A percentile compares a stretch with the other conserved stretches of the same genome.
Evolutionary conservation across 1,284 basidiomycete species (phyloP).

Genomic region (Pseudomicrostroma phylloplanum): DNA sequence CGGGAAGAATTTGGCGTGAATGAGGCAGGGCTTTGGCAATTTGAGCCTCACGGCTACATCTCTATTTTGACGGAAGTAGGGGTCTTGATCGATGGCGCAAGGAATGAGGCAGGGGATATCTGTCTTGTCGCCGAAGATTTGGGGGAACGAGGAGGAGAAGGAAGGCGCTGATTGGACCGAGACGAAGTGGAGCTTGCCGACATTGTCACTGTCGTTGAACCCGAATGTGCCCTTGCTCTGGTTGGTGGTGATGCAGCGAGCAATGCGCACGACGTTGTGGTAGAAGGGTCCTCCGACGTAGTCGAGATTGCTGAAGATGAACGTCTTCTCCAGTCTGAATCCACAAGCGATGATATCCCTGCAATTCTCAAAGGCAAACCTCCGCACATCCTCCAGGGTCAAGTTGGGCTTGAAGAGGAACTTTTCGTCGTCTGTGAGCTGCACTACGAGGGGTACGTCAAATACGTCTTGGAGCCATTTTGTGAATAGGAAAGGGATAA

Average conservation of each 20-base stretch:
- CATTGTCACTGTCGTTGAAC: slow-evolving; percentile 70
- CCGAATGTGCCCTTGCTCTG: slow-evolving; percentile 65
- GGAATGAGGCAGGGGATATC: slow-evolving; percentile 92
- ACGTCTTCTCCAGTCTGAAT: slow-evolving; percentile 85
- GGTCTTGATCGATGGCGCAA: slow-evolving; percentile 91
- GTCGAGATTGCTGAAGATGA: slow-evolving; percentile 90
- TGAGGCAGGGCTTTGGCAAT: slow-evolving; percentile 85
- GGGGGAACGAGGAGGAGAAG: slow-evolving; percentile 97
- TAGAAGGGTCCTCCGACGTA: slow-evolving; percentile 83
- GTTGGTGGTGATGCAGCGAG: slow-evolving; percentile 84
- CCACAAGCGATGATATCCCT: slow-evolving; percentile 95
- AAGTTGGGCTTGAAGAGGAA: slow-evolving; percentile 95
- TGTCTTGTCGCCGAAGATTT: slow-evolving; percentile 80
- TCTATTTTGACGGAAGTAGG: slow-evolving; percentile 92
- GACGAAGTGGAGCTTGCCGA: slow-evolving; percentile 95
- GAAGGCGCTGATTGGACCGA: slow-evolving; percentile 94
- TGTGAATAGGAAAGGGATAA: slow-evolving; percentile 95
- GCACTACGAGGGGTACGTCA: slow-evolving; percentile 85
- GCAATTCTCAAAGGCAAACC: slow-evolving; percentile 79
- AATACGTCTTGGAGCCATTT: slow-evolving; percentile 99
- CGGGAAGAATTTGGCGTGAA: slow-evolving; percentile 97
- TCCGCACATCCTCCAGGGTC: slow-evolving; percentile 79
- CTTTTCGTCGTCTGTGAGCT: slow-evolving; percentile 99
- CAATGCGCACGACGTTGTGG: slow-evolving; percentile 85
- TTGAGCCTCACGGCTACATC: slow-evolving; percentile 89